Evolutionary conservation across 306 rosid species (phyloP).

Genomic region (Argentina anserina): DNA sequence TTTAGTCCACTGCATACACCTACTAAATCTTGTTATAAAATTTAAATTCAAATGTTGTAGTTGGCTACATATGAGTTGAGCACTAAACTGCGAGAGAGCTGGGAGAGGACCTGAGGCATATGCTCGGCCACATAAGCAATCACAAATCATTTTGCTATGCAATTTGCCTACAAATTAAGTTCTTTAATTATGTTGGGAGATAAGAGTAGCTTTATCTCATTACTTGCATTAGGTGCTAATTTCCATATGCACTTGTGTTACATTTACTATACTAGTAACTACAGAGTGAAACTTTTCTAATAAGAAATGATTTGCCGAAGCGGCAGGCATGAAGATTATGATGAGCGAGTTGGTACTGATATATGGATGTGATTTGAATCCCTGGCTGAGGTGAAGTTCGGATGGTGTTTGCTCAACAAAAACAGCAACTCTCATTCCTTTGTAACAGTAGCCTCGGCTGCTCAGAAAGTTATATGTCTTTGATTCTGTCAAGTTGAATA

Average conservation of each 20-base stretch:
- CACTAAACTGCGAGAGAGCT: too few relatives aligned
- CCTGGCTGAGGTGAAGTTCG: not conserved
- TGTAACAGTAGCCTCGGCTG: constrained; percentile 43
- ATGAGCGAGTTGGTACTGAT: not conserved
- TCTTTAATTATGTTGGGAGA: not conserved
- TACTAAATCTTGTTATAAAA: too few relatives aligned
- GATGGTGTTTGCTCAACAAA: constrained; percentile 1
- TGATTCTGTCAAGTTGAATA: constrained; percentile 25
- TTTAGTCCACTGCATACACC: too few relatives aligned
- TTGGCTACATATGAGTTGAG: too few relatives aligned
- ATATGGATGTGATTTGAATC: not conserved
- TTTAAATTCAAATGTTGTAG: too few relatives aligned
- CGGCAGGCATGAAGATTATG: not conserved
- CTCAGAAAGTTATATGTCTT: constrained; percentile 37
- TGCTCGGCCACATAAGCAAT: too few relatives aligned
- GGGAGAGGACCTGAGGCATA: too few relatives aligned
- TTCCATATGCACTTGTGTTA: not conserved
- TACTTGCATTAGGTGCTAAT: not conserved
- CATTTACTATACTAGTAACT: not conserved
- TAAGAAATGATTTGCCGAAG: not conserved
- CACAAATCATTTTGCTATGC: not conserved
- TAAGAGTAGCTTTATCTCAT: not conserved
- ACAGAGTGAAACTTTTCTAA: not conserved
- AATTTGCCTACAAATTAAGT: not conserved
- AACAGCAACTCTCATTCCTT: constrained; percentile 51